Percentiles rank a stretch among this genome's conserved stretches.
phyloP scores from a whole-genome alignment of 768 basidiomycete genomes.

The Macrocybe gigantea region DNA sequence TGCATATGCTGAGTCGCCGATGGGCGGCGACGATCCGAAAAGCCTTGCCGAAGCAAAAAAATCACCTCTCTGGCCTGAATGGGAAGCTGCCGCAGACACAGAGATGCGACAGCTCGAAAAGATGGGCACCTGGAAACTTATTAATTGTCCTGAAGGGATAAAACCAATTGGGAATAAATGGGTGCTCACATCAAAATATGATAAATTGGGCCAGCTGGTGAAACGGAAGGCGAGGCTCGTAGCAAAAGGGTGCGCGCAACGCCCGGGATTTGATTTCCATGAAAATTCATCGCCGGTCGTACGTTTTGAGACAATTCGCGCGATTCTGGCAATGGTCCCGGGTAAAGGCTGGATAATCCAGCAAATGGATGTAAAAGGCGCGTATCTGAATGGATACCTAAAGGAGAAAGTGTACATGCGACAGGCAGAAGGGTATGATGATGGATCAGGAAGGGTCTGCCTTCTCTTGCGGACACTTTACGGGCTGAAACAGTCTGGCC shows the following conservation, averaged over 20 bases:
- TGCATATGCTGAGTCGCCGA: constrained; percentile 7
- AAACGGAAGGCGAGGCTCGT: constrained; percentile 38
- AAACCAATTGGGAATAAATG: constrained; percentile 33
- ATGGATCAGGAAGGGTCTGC: constrained; percentile 4
- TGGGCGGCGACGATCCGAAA: constrained; percentile 7
- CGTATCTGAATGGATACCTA: constrained; percentile 8
- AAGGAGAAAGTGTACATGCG: constrained; percentile 28
- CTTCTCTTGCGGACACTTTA: constrained; percentile 4
- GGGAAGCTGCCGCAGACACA: constrained; percentile 12
- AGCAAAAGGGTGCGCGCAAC: constrained; percentile 34
- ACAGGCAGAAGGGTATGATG: constrained; percentile 14
- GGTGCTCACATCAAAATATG: constrained; percentile 36
- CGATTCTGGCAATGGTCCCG: constrained; percentile 17
- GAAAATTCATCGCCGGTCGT: constrained; percentile 27
- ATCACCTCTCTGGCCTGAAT: constrained; percentile 13
- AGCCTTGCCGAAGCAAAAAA: constrained; percentile 13
- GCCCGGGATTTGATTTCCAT: constrained; percentile 26
- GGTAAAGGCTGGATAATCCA: constrained; percentile 6
- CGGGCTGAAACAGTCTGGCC: constrained; percentile 17
- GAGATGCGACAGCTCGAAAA: constrained; percentile 9
- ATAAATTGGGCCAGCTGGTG: constrained; percentile 23
- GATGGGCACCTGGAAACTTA: constrained; percentile 24
- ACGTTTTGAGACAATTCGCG: constrained; percentile 12
- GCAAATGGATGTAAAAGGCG: constrained; percentile 8
- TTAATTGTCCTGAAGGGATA: constrained; percentile 15